Evolutionary conservation across 768 basidiomycete genomes (phyloP).

Genomic region (Pleurotus sapidus): DNA sequence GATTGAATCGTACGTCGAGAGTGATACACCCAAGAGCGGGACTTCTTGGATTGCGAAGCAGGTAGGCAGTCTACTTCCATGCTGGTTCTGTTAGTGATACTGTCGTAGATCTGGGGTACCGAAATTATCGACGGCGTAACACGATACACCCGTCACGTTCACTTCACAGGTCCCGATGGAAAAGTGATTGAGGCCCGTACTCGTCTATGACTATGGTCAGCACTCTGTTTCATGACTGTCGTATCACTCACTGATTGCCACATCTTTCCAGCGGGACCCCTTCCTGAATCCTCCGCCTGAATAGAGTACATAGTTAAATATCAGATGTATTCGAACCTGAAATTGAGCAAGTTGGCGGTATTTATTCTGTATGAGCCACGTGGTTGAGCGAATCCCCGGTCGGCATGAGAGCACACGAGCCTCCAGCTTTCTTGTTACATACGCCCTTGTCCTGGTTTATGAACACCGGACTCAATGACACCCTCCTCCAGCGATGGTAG

Average conservation of each 20-base stretch:
- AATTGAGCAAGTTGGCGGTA: no score
- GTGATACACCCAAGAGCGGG: slow-evolving; percentile 61
- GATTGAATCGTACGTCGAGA: slow-evolving; percentile 47
- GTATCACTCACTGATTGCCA: background rate
- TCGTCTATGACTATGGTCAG: slow-evolving; percentile 73
- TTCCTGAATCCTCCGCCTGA: no score
- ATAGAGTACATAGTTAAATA: no score
- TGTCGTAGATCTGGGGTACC: slow-evolving; percentile 57
- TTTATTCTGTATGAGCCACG: no score
- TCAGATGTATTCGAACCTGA: no score
- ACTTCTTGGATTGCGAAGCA: slow-evolving; percentile 62
- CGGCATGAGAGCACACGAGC: no score
- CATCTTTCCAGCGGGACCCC: no score
- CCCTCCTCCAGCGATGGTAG: slow-evolving; percentile 5
- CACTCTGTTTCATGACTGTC: slow-evolving; percentile 2
- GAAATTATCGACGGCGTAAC: slow-evolving; percentile 56
- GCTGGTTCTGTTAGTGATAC: background rate
- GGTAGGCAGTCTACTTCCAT: slow-evolving; percentile 31
- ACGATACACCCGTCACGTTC: slow-evolving; percentile 57
- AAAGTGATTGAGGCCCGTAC: slow-evolving; percentile 52
- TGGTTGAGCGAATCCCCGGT: no score
- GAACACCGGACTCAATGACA: background rate
- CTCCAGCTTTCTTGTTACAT: background rate
- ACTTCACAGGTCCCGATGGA: slow-evolving; percentile 58
- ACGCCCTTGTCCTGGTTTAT: background rate